Conservation (phyloP, 1,284 basidiomycete species). For the Moniliella sp. region DNA sequence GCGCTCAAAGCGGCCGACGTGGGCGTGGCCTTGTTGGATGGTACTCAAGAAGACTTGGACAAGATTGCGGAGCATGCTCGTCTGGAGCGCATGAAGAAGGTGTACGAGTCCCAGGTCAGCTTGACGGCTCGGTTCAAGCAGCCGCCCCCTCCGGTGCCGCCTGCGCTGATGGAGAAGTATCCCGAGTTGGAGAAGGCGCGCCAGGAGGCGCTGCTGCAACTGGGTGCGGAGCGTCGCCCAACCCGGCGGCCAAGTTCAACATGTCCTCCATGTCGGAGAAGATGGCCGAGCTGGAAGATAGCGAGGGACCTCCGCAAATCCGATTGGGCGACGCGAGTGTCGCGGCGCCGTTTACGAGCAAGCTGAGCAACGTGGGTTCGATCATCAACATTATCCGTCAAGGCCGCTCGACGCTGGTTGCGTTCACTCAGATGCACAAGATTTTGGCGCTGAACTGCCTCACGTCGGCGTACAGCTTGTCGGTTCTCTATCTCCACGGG, state of each 20-base stretch:
- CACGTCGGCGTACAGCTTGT: constrained; percentile 27
- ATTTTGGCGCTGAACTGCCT: constrained; percentile 31
- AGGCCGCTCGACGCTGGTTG: constrained; percentile 29
- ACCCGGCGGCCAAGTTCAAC: constrained; percentile 25
- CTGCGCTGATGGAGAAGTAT: constrained; percentile 17
- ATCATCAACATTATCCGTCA: constrained; percentile 27
- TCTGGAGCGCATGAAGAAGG: constrained; percentile 30
- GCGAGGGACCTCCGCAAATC: constrained; percentile 33
- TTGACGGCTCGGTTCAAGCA: constrained; percentile 18
- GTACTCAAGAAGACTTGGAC: constrained; percentile 24
- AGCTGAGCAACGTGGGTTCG: constrained; percentile 18
- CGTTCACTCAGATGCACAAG: constrained; percentile 34
- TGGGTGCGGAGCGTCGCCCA: constrained; percentile 11
- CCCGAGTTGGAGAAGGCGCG: constrained; percentile 28
- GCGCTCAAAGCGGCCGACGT: constrained; percentile 33
- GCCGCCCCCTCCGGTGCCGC: constrained; percentile 26
- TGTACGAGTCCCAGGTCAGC: constrained; percentile 27
- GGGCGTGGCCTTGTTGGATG: constrained; percentile 29
- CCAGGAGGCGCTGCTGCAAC: constrained; percentile 19
- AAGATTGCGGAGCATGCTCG: constrained; percentile 30
- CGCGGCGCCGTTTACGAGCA: constrained; percentile 30
- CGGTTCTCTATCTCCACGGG: constrained; percentile 25
- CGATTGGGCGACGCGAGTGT: constrained; percentile 29
- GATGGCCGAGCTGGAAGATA: constrained; percentile 27
- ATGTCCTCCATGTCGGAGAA: constrained; percentile 17